Evolutionary conservation across 2,329 filamentous ascomycete genomes (phyloP), one percentile per base, ranked within the genome.

Genomic region (Colletotrichum horii): DNA sequence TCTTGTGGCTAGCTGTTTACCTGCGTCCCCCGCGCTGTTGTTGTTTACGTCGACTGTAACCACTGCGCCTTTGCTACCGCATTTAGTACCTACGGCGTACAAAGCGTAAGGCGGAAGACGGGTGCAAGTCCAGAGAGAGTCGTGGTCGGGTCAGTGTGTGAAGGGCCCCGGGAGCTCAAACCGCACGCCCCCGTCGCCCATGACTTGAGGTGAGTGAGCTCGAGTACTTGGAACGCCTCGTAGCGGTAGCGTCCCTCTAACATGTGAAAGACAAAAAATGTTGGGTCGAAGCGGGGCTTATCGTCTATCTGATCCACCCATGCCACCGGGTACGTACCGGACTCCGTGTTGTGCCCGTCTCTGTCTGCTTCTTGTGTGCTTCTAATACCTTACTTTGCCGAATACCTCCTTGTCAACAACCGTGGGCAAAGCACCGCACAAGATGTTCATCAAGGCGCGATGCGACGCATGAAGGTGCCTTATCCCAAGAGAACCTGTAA

Each of bases 181-280:
- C 32, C 69, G 62, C 72, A 66, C 62, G 61, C 68, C 61, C 58
- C 34, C 32, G 14, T 60, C 24, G 62, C 52, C 30, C 55, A 55
- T 38, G 43, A 52, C 43, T 52, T 52, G 43, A 48, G 43, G 43
- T 48, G 16, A 69, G 43, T 52, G 22, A 69, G 66, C 56, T 34
- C 67, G 56, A 68, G 62, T 22, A 43, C 36, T 26, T 26, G 62
- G 16, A n/a, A 52, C 38, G 38, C 38, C 64, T 67, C 43, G 5
- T 24, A 16, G 43, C 22, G 34, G 32, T 60, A 69, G 66, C 38
- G 68, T 43, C 38, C 56, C 64, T 34, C n/a, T 34, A 52, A 64
- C 73, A 75, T 75, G 73, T 75, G 73, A 75, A 75, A 75, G 73
- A 73, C 56, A 52, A 64, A 32, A 64, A 75, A 75, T 75, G 73